phyloP scores from a whole-genome alignment of 2,329 filamentous ascomycete species.

The Microcera coccophila region DNA sequence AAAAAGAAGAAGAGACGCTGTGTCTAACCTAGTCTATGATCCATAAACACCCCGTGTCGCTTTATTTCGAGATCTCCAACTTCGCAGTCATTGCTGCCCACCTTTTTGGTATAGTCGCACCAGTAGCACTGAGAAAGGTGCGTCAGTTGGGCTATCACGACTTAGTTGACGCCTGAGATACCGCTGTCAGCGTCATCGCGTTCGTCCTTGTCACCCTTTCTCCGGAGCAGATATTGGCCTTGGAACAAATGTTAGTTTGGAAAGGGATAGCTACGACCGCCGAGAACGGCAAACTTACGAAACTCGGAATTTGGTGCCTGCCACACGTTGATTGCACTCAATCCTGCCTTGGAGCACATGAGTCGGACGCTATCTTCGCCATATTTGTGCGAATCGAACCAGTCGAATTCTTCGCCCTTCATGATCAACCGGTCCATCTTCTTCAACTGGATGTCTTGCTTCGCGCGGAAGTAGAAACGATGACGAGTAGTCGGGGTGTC shows the following conservation, averaged over 20 bases:
- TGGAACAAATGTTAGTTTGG: slow-evolving; percentile 16
- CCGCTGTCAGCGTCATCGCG: slow-evolving; percentile 37
- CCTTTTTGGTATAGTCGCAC: slow-evolving; percentile 22
- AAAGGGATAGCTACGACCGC: background rate
- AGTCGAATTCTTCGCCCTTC: slow-evolving; percentile 37
- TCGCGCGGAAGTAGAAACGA: slow-evolving; percentile 38
- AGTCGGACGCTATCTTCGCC: slow-evolving; percentile 33
- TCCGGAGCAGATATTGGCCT: slow-evolving; percentile 39
- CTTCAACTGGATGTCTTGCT: slow-evolving; percentile 29
- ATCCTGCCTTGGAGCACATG: slow-evolving; percentile 39
- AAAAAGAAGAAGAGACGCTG: slow-evolving; percentile 33
- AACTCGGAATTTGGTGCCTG: slow-evolving; percentile 38
- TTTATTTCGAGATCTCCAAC: slow-evolving; percentile 13
- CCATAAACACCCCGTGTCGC: slow-evolving; percentile 10
- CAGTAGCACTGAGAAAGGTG: slow-evolving; percentile 5
- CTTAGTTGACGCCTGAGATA: slow-evolving; percentile 30
- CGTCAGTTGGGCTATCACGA: slow-evolving; percentile 7
- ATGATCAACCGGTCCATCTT: slow-evolving; percentile 25
- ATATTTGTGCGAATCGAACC: slow-evolving; percentile 44
- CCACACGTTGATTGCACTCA: slow-evolving; percentile 36
- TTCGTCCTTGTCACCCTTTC: slow-evolving; percentile 27
- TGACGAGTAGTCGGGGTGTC: slow-evolving; percentile 36
- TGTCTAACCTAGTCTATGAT: slow-evolving; percentile 35
- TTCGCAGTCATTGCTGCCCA: slow-evolving; percentile 24
- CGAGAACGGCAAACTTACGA: slow-evolving; percentile 25